These are phyloP conservation scores for Magnusiomyces suaveolens DNA, from an alignment of 1,139 yeast species.

Conservation along the genomic window DNA sequence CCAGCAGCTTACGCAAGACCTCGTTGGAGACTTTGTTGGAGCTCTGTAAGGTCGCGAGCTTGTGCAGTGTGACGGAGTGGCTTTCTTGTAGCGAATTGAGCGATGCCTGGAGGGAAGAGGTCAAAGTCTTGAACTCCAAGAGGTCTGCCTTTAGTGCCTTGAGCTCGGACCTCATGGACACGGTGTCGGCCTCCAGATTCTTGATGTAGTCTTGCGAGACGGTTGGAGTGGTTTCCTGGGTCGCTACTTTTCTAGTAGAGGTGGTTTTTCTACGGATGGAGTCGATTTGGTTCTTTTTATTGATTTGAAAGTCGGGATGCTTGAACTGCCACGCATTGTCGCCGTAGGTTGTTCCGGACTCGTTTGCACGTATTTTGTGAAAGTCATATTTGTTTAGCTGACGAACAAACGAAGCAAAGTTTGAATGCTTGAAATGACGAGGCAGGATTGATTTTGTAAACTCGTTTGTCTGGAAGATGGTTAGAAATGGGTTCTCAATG, in stretches of 20 bases:
- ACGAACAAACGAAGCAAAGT: constrained; percentile 88
- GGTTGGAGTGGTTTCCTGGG: constrained; percentile 2
- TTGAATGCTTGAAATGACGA: constrained; percentile 83
- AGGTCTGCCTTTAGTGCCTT: constrained; percentile 8
- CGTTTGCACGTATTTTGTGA: constrained; percentile 70
- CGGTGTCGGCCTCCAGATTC: neutral
- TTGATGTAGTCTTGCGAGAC: neutral
- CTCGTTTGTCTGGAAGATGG: constrained; percentile 47
- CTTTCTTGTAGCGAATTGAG: constrained; percentile 7
- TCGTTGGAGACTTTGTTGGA: constrained; percentile 10
- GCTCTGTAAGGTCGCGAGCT: constrained; percentile 9
- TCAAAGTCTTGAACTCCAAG: neutral
- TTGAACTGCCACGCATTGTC: constrained; percentile 84
- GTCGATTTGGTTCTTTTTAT: constrained; percentile 62
- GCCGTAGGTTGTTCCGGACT: constrained; percentile 52
- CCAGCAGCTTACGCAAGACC: constrained; percentile 11
- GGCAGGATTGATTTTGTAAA: constrained; percentile 83
- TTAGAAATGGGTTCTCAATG: neutral
- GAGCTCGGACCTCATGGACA: neutral
- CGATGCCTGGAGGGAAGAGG: neutral
- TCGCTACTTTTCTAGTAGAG: constrained; percentile 37
- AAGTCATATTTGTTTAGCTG: constrained; percentile 94
- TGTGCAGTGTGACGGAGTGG: constrained; percentile 8
- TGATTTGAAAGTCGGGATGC: constrained; percentile 75
- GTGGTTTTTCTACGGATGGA: constrained; percentile 78